These are phyloP conservation scores for Colletotrichum lindemuthianum DNA, from an alignment of 2,329 filamentous ascomycete genomes.

Conservation along the genomic window DNA sequence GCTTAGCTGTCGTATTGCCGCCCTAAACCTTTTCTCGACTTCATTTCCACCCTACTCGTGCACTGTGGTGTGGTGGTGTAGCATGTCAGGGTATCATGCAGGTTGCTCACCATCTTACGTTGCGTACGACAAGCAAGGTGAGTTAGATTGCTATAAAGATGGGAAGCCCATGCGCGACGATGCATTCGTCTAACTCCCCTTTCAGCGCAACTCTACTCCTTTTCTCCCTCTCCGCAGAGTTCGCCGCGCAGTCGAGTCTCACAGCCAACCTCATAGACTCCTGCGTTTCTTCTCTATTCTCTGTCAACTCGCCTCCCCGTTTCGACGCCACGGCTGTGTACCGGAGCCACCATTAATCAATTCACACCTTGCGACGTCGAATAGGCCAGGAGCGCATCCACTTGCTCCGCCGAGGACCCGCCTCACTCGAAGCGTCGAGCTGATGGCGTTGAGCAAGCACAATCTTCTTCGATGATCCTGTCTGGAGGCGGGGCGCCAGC, in stretches of 20 bases:
- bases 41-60: slow-evolving; percentile 20
- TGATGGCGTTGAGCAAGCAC: slow-evolving; percentile 2
- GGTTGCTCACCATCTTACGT: no score
- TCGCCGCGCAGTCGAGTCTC: slow-evolving; percentile 35
- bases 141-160: slow-evolving; percentile 33
- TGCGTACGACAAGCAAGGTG: no score
- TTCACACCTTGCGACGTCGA: slow-evolving; percentile 10
- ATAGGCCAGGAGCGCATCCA: slow-evolving; percentile 33
- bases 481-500: slow-evolving; percentile 19
- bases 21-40: slow-evolving; percentile 36
- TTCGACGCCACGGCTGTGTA: slow-evolving; percentile 19
- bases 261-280: slow-evolving; percentile 25
- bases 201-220: slow-evolving; percentile 36
- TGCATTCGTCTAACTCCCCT: no score
- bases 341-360: background rate
- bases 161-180: slow-evolving; percentile 9
- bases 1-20: slow-evolving; percentile 28
- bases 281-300: slow-evolving; percentile 16
- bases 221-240: slow-evolving; percentile 25
- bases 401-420: slow-evolving; percentile 33
- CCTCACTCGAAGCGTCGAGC: slow-evolving; percentile 21
- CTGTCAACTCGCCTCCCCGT: slow-evolving; percentile 32
- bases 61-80: no score
- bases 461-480: slow-evolving; percentile 20
- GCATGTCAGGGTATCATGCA: no score